Conservation (phyloP, 805 yeast genomes). For the Pichia membranifaciens region DNA sequence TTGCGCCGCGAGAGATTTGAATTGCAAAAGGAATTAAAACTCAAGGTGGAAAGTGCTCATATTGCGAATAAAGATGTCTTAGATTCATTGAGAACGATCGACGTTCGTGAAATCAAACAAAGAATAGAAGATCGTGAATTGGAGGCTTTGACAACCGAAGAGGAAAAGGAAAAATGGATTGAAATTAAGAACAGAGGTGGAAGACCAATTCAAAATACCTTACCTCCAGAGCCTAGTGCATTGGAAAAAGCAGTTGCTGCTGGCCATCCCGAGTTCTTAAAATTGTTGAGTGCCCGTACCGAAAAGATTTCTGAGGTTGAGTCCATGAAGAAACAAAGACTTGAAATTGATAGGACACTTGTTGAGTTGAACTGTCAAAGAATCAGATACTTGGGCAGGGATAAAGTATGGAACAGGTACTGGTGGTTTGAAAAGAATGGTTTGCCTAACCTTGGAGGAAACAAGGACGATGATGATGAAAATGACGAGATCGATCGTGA, state of each 20-base stretch:
- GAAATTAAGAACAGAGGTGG: constrained; percentile 18
- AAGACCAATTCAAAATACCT: constrained; percentile 22
- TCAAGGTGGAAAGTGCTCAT: constrained; percentile 45
- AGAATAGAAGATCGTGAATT: constrained; percentile 23
- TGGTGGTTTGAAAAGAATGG: constrained; percentile 96
- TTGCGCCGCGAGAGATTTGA: constrained; percentile 66
- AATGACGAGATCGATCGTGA: constrained; percentile 31
- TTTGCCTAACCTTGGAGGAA: constrained; percentile 41
- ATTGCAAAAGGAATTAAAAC: constrained; percentile 53
- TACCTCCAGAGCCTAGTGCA: constrained; percentile 29
- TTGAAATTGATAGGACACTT: constrained; percentile 53
- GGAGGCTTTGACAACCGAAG: constrained; percentile 10
- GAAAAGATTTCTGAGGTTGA: constrained; percentile 37
- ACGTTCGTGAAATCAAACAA: constrained; percentile 19
- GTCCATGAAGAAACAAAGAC: constrained; percentile 42
- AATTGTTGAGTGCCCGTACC: constrained; percentile 40
- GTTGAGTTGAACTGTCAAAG: constrained; percentile 74
- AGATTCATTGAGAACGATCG: constrained; percentile 27
- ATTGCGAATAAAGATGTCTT: constrained; percentile 37
- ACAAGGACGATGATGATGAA: constrained; percentile 23
- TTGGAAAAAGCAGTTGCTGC: constrained; percentile 36
- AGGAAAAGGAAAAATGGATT: constrained; percentile 17
- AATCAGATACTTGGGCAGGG: constrained; percentile 70
- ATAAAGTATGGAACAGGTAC: constrained; percentile 76
- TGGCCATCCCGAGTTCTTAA: constrained; percentile 38